A percentile compares a stretch with the other conserved stretches of the same genome.
phyloP scores from a whole-genome alignment of 1,139 yeast genomes.

The Debaryomyces singareniensis region DNA sequence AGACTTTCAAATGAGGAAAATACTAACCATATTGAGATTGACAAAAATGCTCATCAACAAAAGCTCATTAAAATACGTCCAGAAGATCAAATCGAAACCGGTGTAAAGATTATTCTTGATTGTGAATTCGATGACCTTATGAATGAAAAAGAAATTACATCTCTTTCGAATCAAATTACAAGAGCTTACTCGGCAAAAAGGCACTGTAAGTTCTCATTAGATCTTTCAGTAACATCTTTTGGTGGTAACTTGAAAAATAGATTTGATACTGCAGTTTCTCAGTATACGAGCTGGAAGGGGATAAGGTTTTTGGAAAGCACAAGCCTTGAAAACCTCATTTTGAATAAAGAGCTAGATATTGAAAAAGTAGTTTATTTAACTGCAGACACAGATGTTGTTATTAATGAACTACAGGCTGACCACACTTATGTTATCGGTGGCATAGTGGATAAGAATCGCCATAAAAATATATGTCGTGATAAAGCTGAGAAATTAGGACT shows the following conservation, averaged over 20 bases:
- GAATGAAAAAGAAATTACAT: constrained; percentile 72
- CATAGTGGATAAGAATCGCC: constrained; percentile 90
- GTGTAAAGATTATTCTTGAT: constrained; percentile 60
- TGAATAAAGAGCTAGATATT: constrained; percentile 14
- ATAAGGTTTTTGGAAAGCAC: constrained; percentile 37
- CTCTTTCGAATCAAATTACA: constrained; percentile 75
- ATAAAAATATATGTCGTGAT: constrained; percentile 72
- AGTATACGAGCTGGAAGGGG: constrained; percentile 60
- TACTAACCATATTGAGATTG: constrained; percentile 9
- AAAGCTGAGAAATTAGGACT: constrained; percentile 76
- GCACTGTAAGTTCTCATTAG: constrained; percentile 53
- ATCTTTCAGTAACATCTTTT: constrained; percentile 59
- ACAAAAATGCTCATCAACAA: constrained; percentile 18
- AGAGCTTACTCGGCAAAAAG: constrained; percentile 77
- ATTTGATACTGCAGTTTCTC: constrained; percentile 58
- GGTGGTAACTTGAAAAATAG: constrained; percentile 59
- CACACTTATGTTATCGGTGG: constrained; percentile 89
- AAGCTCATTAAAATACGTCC: constrained; percentile 28
- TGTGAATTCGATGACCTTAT: constrained; percentile 88
- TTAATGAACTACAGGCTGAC: constrained; percentile 56
- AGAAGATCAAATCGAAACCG: constrained; percentile 37
- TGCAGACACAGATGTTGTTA: constrained; percentile 75
- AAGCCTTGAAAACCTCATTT: constrained; percentile 38
- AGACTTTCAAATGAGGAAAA: constrained; percentile 10
- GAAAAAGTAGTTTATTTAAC: constrained; percentile 63